phyloP scores from a whole-genome alignment of 306 rosid species.

The Glycyrrhiza uralensis region DNA sequence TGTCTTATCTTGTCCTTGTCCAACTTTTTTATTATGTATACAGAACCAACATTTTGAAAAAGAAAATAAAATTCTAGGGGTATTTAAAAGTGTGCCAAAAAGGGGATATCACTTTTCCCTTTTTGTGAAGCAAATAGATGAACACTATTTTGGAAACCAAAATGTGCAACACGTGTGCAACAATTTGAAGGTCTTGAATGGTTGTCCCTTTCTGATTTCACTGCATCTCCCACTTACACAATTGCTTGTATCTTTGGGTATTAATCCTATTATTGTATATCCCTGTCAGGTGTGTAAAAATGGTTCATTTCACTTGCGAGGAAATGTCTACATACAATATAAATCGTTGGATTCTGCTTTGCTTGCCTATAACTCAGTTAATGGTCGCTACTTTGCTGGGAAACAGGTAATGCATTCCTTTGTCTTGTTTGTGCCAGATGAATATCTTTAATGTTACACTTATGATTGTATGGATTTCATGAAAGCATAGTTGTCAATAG shows the following conservation, averaged over 20 bases:
- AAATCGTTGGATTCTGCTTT: constrained; percentile 74
- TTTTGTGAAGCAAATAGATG: not conserved
- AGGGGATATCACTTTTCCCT: not conserved
- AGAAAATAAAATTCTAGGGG: not conserved
- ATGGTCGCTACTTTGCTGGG: constrained; percentile 88
- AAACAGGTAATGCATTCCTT: constrained; percentile 59
- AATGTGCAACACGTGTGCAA: not conserved
- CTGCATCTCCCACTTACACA: not conserved
- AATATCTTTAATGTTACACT: not conserved
- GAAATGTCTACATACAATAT: constrained; percentile 82
- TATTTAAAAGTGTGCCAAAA: not conserved
- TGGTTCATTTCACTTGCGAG: constrained; percentile 91
- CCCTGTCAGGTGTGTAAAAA: constrained; percentile 81
- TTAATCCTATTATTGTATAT: constrained; percentile 16
- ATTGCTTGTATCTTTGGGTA: constrained; percentile 21
- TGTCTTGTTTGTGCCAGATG: not conserved
- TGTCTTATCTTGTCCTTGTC: not conserved
- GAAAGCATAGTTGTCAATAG: not conserved
- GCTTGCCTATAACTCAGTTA: constrained; percentile 56
- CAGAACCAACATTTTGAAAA: not conserved
- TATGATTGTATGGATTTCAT: not conserved
- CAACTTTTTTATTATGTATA: not conserved
- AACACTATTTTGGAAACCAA: constrained; percentile 5
- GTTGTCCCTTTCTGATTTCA: not conserved
- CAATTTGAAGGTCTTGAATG: not conserved